Evolutionary conservation across 352 stramenopile genomes (phyloP), one percentile per base, ranked within the genome.

Genomic region (Plasmopara viticola): DNA sequence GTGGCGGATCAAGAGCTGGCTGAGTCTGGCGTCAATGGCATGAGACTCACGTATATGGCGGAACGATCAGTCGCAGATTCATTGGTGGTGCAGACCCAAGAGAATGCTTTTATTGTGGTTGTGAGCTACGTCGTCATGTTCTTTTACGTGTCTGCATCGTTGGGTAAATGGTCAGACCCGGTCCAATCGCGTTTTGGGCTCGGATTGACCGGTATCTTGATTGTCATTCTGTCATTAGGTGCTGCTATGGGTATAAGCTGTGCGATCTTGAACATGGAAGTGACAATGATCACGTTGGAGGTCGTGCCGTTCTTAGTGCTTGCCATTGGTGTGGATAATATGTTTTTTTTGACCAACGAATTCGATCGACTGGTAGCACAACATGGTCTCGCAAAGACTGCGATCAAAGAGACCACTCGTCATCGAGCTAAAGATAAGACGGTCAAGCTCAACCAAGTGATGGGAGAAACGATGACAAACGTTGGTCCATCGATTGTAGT

Each of bases 111-210:
- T 58, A 81, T 96, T 39, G 82, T 95, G 20, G 69, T 78, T 1
- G 57, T 91, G n/a, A 92, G 76, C 51, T 96, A 96, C 57, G 17
- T 82, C n/a, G 77, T 87, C 28, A 96, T 96, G 87, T 95, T 96
- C 56, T 39, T 93, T 4, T 96, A 96, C 63, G 83, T 96, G 18
- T 88, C 84, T 9, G 66, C 89, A 17, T 88, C 86, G 28, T 66
- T 96, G 12, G 87, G 87, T 33, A 85, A 78, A 47, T 84, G 74
- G 39, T 67, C 56, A 6, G 67, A 94, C 44, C 68, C 74, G 0
- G 59, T 94, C 9, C 69, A 74, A 44, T 95, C 86, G 25, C 79
- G 87, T 10, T 95, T 81, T 38, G 81, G 78, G 9, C 59, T 96
- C 0, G 87, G 84, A 0, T 56, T 94, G 12, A 90, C 74, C 9